A percentile compares a stretch with the other conserved stretches of the same genome.
These are phyloP conservation scores for Candolleomyces aberdarensis DNA, from an alignment of 768 basidiomycete genomes.

Conservation along the genomic window DNA sequence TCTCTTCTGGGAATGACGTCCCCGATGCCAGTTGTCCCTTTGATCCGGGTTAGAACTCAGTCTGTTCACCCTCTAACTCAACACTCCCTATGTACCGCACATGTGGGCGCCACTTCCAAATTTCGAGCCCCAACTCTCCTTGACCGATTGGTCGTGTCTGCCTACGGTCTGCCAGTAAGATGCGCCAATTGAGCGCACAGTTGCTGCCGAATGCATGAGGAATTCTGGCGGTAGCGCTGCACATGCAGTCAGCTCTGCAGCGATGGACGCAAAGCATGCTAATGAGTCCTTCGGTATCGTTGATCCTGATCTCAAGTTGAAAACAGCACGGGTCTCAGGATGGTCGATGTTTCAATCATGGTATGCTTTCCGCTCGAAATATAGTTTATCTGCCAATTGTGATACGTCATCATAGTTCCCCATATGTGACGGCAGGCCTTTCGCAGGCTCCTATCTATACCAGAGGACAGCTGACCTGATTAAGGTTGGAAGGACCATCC, in stretches of 20 bases:
- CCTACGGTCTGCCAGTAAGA: too few species aligned
- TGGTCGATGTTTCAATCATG: slow-evolving; percentile 13
- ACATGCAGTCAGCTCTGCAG: slow-evolving; percentile 6
- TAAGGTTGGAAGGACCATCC: neutral
- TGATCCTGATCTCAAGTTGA: slow-evolving; percentile 12
- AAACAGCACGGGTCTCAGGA: slow-evolving; percentile 9
- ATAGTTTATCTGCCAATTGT: neutral
- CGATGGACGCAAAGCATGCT: slow-evolving; percentile 12
- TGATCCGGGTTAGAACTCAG: too few species aligned
- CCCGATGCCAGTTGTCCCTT: too few species aligned
- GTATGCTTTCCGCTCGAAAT: neutral
- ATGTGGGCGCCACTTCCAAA: too few species aligned
- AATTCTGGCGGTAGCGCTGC: neutral
- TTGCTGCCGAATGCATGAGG: slow-evolving; percentile 7
- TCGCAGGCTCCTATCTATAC: slow-evolving; percentile 9
- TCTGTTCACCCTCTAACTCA: too few species aligned
- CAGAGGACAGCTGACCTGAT: slow-evolving; percentile 9
- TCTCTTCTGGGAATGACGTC: too few species aligned
- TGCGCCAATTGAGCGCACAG: too few species aligned
- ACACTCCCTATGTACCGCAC: too few species aligned
- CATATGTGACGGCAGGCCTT: slow-evolving; percentile 3
- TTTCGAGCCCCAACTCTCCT: too few species aligned
- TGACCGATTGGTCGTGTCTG: too few species aligned
- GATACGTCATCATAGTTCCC: neutral
- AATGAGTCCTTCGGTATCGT: slow-evolving; percentile 9